Conservation (phyloP, 2,329 filamentous ascomycete genomes). For the Colletotrichum sp. region DNA sequence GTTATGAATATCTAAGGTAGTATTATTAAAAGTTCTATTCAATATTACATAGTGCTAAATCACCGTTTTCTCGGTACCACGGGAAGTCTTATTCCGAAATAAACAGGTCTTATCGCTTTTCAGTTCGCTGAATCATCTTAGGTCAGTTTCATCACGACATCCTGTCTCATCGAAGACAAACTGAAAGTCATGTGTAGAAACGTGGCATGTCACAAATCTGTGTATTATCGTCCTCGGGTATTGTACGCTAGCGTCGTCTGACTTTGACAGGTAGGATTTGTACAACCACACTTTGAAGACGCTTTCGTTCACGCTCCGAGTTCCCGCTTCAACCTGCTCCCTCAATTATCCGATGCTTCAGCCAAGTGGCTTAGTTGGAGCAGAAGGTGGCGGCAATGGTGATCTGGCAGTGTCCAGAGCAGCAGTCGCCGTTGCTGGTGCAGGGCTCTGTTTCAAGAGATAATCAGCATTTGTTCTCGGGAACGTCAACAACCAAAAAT, state of each 20-base stretch:
- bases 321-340: neutral
- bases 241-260: neutral
- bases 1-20: fast-evolving
- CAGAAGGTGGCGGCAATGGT: neutral
- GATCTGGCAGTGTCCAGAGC: neutral
- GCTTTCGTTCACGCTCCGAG: neutral
- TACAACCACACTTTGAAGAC: neutral
- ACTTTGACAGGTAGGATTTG: neutral
- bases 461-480: neutral
- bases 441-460: neutral
- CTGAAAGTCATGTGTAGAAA: neutral
- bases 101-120: neutral
- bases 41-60: neutral
- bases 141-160: neutral
- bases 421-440: neutral
- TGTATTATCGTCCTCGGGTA: neutral
- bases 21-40: fast-evolving
- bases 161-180: neutral
- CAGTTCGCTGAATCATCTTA: neutral
- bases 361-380: neutral
- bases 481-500: neutral
- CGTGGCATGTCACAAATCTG: neutral
- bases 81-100: neutral
- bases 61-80: neutral
- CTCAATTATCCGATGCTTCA: neutral